These are phyloP conservation scores for Penicillium fuscoglaucum DNA, from an alignment of 2,329 filamentous ascomycete species.

Conservation along the genomic window DNA sequence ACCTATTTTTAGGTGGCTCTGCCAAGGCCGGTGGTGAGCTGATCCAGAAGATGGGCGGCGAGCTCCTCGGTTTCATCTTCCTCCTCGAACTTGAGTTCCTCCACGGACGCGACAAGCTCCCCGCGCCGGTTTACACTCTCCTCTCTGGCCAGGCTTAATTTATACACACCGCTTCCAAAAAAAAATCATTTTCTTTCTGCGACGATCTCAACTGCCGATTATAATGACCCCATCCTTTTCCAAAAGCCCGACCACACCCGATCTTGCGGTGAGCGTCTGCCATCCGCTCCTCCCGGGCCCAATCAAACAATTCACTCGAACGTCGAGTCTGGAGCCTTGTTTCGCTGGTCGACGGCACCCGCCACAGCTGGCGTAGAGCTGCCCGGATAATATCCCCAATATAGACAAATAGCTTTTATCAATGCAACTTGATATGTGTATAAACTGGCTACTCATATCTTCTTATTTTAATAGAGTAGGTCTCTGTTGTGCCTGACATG, in stretches of 20 bases:
- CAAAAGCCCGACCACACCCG: constrained; percentile 6
- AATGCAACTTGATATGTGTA: constrained; percentile 9
- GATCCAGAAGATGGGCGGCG: constrained; percentile 79
- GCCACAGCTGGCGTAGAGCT: constrained; percentile 14
- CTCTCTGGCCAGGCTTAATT: constrained; percentile 62
- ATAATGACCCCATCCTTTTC: constrained; percentile 11
- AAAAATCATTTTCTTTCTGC: constrained; percentile 15
- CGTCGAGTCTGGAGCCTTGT: constrained; percentile 2
- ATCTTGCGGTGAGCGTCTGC: constrained; percentile 7
- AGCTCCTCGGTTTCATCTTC: constrained; percentile 87
- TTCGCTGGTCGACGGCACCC: constrained; percentile 12
- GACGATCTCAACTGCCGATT: constrained; percentile 14
- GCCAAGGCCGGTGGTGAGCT: constrained; percentile 84
- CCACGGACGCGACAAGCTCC: constrained; percentile 86
- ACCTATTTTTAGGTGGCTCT: constrained; percentile 68
- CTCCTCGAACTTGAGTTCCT: constrained; percentile 94
- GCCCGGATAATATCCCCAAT: constrained; percentile 12
- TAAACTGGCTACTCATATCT: not conserved
- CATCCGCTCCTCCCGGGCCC: not conserved
- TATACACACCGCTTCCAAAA: not conserved
- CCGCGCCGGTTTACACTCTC: constrained; percentile 78
- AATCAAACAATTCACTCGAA: not conserved
- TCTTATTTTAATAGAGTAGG: not conserved
- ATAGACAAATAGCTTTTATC: constrained; percentile 21
- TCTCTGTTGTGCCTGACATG: not conserved